phyloP scores from a whole-genome alignment of 371 early-diverging fungal genomes.

The Apophysomyces ossiformis region DNA sequence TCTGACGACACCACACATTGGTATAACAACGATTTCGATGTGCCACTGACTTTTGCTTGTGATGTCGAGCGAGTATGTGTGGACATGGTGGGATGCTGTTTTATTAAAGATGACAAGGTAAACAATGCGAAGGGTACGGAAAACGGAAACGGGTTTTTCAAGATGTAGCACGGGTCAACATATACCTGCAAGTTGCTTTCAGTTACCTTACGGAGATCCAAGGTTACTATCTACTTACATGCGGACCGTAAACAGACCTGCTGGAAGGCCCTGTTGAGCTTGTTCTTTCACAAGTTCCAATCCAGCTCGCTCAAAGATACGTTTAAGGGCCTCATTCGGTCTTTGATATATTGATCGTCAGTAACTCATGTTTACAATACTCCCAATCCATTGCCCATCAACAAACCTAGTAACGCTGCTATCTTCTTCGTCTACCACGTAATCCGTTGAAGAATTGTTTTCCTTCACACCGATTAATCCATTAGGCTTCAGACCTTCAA shows the following conservation, averaged over 20 bases:
- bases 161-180: constrained; percentile 26
- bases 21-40: too few species aligned
- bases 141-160: background rate
- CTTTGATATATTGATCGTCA: constrained; percentile 27
- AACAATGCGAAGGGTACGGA: background rate
- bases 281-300: constrained; percentile 72
- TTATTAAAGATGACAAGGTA: background rate
- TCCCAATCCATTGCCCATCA: background rate
- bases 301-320: constrained; percentile 74
- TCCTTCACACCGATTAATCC: constrained; percentile 93
- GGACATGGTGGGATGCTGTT: background rate
- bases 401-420: constrained; percentile 81
- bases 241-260: constrained; percentile 79
- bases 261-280: constrained; percentile 82
- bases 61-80: too few species aligned
- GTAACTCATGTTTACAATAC: background rate
- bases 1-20: too few species aligned
- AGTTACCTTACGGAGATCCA: too few species aligned
- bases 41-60: too few species aligned
- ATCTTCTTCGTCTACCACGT: constrained; percentile 82
- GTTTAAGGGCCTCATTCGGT: constrained; percentile 69
- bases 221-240: constrained; percentile 63
- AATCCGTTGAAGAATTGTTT: constrained; percentile 72
- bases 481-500: constrained; percentile 69
- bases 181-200: constrained; percentile 19